These are phyloP conservation scores for Amphirosellinia nigrospora DNA, from an alignment of 495 filamentous ascomycete species.

Conservation along the genomic window DNA sequence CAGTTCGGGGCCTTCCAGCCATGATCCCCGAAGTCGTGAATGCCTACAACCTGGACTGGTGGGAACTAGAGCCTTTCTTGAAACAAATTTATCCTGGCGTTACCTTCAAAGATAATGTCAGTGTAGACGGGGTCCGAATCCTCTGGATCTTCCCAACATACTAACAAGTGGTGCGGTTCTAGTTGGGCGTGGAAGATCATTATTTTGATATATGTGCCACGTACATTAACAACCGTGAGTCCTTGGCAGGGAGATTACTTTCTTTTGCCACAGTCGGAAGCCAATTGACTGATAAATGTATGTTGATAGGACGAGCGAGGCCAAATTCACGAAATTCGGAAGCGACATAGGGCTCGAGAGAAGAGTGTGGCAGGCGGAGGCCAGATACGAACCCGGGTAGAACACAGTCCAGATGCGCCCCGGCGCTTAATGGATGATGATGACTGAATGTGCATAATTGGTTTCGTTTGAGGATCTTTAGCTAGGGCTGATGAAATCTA, in stretches of 20 bases:
- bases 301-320: constrained; percentile 3
- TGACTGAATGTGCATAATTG: neutral
- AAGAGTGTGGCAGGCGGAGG: neutral
- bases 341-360: neutral
- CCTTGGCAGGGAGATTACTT: neutral
- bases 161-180: neutral
- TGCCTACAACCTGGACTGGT: constrained; percentile 15
- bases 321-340: constrained; percentile 5
- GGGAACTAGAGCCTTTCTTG: constrained; percentile 2
- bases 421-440: neutral
- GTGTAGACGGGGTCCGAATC: neutral
- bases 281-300: neutral
- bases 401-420: constrained; percentile 9
- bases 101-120: constrained; percentile 8
- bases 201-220: constrained; percentile 8
- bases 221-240: neutral
- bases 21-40: neutral
- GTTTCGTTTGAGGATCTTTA: neutral
- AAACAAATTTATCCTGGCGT: constrained; percentile 1
- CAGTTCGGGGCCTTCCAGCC: neutral
- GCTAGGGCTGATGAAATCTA: neutral
- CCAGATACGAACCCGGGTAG: constrained; percentile 2
- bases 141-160: neutral
- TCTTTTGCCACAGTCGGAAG: neutral
- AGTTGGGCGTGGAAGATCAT: constrained; percentile 9